These are phyloP conservation scores for Bipolaris gigantea DNA, from an alignment of 2,329 filamentous ascomycete species.

Conservation along the genomic window DNA sequence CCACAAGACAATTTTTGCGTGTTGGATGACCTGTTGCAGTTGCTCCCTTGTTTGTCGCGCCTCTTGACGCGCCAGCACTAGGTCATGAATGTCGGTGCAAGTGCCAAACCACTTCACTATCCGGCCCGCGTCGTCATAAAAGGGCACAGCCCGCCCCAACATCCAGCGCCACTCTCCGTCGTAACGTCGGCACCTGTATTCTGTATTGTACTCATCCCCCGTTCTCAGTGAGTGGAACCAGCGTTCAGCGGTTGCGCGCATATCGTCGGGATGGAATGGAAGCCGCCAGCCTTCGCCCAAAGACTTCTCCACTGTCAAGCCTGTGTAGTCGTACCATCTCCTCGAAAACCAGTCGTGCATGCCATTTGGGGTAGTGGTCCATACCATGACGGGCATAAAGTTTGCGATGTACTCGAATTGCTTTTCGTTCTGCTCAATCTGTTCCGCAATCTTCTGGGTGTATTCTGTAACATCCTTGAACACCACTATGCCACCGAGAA, in stretches of 20 bases:
- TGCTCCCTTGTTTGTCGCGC: slow-evolving; percentile 70
- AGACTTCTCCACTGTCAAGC: slow-evolving; percentile 64
- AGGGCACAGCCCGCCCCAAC: slow-evolving; percentile 70
- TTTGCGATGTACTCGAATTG: slow-evolving; percentile 77
- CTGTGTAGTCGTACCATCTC: slow-evolving; percentile 78
- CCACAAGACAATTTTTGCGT: slow-evolving; percentile 76
- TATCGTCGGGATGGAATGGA: slow-evolving; percentile 72
- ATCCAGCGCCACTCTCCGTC: slow-evolving; percentile 79
- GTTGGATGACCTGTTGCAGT: slow-evolving; percentile 71
- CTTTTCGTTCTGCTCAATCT: slow-evolving; percentile 70
- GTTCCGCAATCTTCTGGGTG: slow-evolving; percentile 67
- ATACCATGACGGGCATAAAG: slow-evolving; percentile 62
- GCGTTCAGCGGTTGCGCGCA: slow-evolving; percentile 55
- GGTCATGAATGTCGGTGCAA: slow-evolving; percentile 77
- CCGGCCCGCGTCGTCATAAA: slow-evolving; percentile 65
- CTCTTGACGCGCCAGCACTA: slow-evolving; percentile 67
- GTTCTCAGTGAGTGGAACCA: slow-evolving; percentile 68
- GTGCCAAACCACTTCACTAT: slow-evolving; percentile 83
- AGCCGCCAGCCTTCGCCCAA: slow-evolving; percentile 64
- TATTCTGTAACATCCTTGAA: slow-evolving; percentile 74
- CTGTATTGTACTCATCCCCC: slow-evolving; percentile 66
- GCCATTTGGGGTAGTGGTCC: slow-evolving; percentile 71
- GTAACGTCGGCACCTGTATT: slow-evolving; percentile 69
- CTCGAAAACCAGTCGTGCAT: slow-evolving; percentile 73
- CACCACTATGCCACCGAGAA: slow-evolving; percentile 71